A percentile compares a stretch with the other conserved stretches of the same genome.
Conservation (phyloP, 768 basidiomycete species). For the Clitopilus hobsonii region DNA sequence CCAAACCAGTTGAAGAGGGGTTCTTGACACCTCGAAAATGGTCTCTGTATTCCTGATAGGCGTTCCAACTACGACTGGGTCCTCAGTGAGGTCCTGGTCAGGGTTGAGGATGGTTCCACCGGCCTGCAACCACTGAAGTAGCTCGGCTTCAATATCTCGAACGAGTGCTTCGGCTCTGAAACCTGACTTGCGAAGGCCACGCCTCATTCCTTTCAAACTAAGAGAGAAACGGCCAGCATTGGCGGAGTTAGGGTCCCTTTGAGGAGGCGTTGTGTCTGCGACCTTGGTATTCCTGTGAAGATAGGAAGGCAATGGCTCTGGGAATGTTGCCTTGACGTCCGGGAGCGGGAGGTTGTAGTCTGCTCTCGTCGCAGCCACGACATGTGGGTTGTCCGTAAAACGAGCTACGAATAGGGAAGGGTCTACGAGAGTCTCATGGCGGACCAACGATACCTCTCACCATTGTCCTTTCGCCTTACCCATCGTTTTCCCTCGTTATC, state of each 20-base stretch:
- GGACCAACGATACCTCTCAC: conserved; percentile 31
- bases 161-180: conserved; percentile 60
- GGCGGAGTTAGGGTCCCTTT: conserved; percentile 47
- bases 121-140: conserved; percentile 55
- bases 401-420: conserved; percentile 40
- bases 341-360: conserved; percentile 50
- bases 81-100: conserved; percentile 25
- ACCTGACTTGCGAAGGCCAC: conserved; percentile 58
- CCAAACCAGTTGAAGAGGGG: conserved; percentile 70
- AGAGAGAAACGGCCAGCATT: conserved; percentile 75
- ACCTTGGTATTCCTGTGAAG: conserved; percentile 57
- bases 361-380: conserved; percentile 52
- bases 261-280: conserved; percentile 37
- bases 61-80: conserved; percentile 27
- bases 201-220: conserved; percentile 71
- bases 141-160: conserved; percentile 59
- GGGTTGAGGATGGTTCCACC: conserved; percentile 56
- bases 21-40: conserved; percentile 63
- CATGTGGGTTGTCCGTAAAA: conserved; percentile 70
- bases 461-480: conserved; percentile 73
- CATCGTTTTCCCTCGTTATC: conserved; percentile 66
- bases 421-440: background rate
- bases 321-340: conserved; percentile 55
- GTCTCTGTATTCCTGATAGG: conserved; percentile 47
- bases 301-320: conserved; percentile 68